A percentile compares a stretch with the other conserved stretches of the same genome.
Conservation (phyloP, 345 rosid genomes). For the Eucalyptus guilfoylei region DNA sequence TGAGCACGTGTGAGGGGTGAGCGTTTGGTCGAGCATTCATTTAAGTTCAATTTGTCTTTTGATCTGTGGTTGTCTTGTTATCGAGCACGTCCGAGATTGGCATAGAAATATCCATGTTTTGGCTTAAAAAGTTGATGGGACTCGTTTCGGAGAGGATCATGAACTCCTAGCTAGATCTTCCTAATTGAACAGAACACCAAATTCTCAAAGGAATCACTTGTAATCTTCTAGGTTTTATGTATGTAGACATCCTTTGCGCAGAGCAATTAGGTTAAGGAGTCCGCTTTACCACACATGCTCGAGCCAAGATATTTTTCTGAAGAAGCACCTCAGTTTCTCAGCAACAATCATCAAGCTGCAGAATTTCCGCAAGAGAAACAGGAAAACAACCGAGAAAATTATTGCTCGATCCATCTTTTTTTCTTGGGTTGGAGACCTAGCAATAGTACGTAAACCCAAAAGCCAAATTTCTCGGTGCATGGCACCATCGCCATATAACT, state of each 20-base stretch:
- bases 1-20: neutral
- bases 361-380: neutral
- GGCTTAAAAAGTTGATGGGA: neutral
- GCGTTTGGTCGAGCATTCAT: neutral
- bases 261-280: neutral
- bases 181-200: neutral
- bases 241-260: neutral
- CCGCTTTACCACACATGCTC: neutral
- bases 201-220: no score
- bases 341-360: neutral
- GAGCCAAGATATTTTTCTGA: neutral
- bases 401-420: neutral
- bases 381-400: neutral
- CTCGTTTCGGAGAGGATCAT: neutral
- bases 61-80: neutral
- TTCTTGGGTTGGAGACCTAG: neutral
- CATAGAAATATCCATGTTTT: neutral
- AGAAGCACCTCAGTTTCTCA: neutral
- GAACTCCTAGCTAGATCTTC: neutral
- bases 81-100: neutral
- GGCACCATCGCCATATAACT: neutral
- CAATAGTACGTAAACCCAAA: neutral
- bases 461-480: neutral
- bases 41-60: neutral
- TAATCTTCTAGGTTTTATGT: no score